Conservation (phyloP, 2,329 filamentous ascomycete species). For the Coniella lustricola region DNA sequence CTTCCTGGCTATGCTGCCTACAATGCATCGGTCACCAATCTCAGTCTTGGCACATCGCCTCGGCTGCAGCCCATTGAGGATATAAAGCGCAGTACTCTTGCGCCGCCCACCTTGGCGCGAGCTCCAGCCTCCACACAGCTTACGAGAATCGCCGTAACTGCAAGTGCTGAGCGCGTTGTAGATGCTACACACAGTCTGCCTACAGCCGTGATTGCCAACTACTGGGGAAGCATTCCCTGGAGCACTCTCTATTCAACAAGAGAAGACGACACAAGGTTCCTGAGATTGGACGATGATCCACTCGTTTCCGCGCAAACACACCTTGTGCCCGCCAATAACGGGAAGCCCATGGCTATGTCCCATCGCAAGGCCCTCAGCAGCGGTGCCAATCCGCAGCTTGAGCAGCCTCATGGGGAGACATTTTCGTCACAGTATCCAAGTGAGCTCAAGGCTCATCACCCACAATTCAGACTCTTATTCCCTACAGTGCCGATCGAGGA, state of each 20-base stretch:
- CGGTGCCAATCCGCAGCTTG: constrained; percentile 16
- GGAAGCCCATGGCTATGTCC: constrained; percentile 16
- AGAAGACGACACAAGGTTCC: constrained; percentile 19
- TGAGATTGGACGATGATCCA: constrained; percentile 26
- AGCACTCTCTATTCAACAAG: constrained; percentile 27
- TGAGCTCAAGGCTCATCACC: constrained; percentile 77
- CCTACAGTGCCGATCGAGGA: constrained; percentile 71
- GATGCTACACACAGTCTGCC: constrained; percentile 62
- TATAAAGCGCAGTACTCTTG: constrained; percentile 55
- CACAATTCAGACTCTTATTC: constrained; percentile 89
- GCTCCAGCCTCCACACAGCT: constrained; percentile 78
- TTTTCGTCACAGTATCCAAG: constrained; percentile 74
- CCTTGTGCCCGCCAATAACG: constrained; percentile 22
- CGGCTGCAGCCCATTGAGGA: constrained; percentile 35
- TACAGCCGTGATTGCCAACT: constrained; percentile 81
- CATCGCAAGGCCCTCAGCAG: constrained; percentile 26
- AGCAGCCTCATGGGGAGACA: constrained; percentile 38
- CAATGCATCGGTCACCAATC: constrained; percentile 18
- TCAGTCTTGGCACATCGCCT: constrained; percentile 26
- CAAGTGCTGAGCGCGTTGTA: constrained; percentile 69
- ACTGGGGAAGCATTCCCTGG: constrained; percentile 89
- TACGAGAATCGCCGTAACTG: constrained; percentile 76
- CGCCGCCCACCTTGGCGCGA: constrained; percentile 74
- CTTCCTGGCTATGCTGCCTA: constrained; percentile 52
- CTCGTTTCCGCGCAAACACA: constrained; percentile 31